Percentiles rank a stretch among this genome's conserved stretches.
Conservation (phyloP, 208 protist species). For the Porcisia deanei region DNA sequence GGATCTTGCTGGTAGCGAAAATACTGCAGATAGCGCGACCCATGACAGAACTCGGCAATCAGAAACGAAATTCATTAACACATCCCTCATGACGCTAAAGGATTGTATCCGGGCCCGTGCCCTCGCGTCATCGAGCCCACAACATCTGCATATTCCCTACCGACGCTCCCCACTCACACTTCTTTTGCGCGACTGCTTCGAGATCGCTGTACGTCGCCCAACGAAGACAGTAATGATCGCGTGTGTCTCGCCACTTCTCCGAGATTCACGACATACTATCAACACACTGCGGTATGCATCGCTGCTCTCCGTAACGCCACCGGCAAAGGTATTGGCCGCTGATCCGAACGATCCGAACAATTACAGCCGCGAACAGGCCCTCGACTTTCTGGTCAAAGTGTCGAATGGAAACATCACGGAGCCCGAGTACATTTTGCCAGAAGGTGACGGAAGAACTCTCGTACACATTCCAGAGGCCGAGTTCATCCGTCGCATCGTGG, state of each 20-base stretch:
- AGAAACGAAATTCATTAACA: constrained; percentile 92
- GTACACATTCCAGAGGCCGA: constrained; percentile 89
- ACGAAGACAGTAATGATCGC: constrained; percentile 92
- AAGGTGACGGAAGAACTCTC: constrained; percentile 87
- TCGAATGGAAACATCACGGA: constrained; percentile 63
- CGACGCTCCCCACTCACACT: constrained; percentile 86
- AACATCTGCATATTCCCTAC: constrained; percentile 91
- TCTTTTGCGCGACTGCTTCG: constrained; percentile 89
- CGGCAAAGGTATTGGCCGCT: constrained; percentile 65
- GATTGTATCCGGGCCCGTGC: constrained; percentile 87
- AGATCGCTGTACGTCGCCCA: constrained; percentile 83
- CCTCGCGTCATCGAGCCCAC: constrained; percentile 64
- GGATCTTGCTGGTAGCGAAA: constrained; percentile 90
- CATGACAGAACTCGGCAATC: constrained; percentile 83
- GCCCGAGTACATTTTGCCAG: constrained; percentile 77
- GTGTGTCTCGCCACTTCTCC: constrained; percentile 87
- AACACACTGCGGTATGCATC: constrained; percentile 91
- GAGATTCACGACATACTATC: constrained; percentile 87
- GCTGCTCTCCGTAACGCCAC: constrained; percentile 72
- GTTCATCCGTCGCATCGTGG: constrained; percentile 79
- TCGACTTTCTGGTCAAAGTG: constrained; percentile 65
- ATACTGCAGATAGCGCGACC: constrained; percentile 85
- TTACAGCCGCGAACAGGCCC: constrained; percentile 75
- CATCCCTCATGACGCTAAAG: constrained; percentile 93
- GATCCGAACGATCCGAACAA: constrained; percentile 85